A percentile compares a stretch with the other conserved stretches of the same genome.
Evolutionary conservation across 192 early-diverging fungal genomes (phyloP).

Genomic region (Geranomyces variabilis): DNA sequence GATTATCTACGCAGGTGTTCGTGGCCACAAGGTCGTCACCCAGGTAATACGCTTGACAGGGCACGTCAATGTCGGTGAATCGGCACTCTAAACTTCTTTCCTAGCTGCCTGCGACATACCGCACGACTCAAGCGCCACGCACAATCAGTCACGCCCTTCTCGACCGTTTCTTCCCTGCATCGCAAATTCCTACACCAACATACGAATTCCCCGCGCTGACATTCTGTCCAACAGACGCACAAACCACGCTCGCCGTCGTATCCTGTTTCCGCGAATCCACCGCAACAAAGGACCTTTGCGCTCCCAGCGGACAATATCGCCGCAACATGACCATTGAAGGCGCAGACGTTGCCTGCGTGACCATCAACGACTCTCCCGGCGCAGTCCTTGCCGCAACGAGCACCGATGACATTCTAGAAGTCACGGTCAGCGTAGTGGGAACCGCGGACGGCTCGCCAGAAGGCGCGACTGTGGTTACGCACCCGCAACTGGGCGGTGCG

Average conservation of each 20-base stretch:
- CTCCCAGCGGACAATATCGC: conserved; percentile 9
- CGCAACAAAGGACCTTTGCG: conserved; percentile 24
- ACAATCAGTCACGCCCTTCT: conserved; percentile 39
- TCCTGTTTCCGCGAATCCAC: conserved; percentile 29
- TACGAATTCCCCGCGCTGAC: conserved; percentile 56
- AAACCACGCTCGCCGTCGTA: conserved; percentile 20
- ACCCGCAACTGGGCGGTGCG: conserved; percentile 29
- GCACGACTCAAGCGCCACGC: conserved; percentile 43
- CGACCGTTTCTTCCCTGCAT: conserved; percentile 43
- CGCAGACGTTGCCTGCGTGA: conserved; percentile 33
- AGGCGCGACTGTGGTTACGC: conserved; percentile 33
- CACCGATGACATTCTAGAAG: conserved; percentile 35
- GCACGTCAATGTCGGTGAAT: neutral
- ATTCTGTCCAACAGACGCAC: conserved; percentile 39
- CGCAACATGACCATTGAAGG: conserved; percentile 35
- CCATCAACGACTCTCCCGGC: conserved; percentile 42
- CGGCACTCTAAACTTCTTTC: no score
- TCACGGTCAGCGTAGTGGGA: conserved; percentile 29
- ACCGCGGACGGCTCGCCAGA: conserved; percentile 23
- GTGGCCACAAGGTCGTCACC: conserved; percentile 50
- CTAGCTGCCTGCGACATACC: conserved; percentile 53
- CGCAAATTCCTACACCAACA: conserved; percentile 39
- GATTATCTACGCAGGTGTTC: conserved; percentile 51
- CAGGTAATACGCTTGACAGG: conserved; percentile 31
- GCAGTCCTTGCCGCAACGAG: conserved; percentile 26